Evolutionary conservation across 163 green algal genomes (phyloP), one percentile per base, ranked within the genome.

Genomic region (Volvox carteri): DNA sequence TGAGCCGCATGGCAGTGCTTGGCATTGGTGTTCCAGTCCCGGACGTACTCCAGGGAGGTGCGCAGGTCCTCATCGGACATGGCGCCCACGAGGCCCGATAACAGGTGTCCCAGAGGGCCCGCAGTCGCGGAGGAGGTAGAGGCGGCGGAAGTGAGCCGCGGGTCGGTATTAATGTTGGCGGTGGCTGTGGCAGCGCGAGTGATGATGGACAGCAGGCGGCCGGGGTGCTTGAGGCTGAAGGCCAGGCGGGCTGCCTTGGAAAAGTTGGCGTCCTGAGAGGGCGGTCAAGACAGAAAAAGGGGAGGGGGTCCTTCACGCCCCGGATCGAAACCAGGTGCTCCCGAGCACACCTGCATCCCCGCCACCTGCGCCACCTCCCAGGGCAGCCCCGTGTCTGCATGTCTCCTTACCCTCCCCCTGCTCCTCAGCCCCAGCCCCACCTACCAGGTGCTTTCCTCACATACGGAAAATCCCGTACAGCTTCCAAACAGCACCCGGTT

Each of bases 11-110:
- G 91, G 87, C 94, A 98, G 88, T 95, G 96, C 79, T 92, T 89
- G 14, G 93, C 90, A 87, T 98, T 97, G 35, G 96, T 97, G 90
- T 99, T 99, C 97, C 97, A 99, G 73, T 99, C 96, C 28, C 97
- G 91, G 87, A 93, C 93, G 86, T 96, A 97, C 80, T 93, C 84
- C 18, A 97, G 91, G 5, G 93, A 91, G 14, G 88, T 94, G 0
- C 58, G 52, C 9, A 95, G 30, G 18, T 94, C 52, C 21, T 91
- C 87, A 0, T 87, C 72, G 0, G 46, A 48, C 78, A 95, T 91
- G 56, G 65, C 74, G 62, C 41, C 8, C 52, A 93, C 90, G 48
- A 93, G 70, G 33, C 84, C 75, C 3, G 41, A 37, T 30, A 92
- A 77, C 42, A 92, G 67, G 33, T 46, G 28, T 28, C 83, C 83